Conservation (phyloP, 805 yeast genomes). For the Maudiozyma barnettii region DNA sequence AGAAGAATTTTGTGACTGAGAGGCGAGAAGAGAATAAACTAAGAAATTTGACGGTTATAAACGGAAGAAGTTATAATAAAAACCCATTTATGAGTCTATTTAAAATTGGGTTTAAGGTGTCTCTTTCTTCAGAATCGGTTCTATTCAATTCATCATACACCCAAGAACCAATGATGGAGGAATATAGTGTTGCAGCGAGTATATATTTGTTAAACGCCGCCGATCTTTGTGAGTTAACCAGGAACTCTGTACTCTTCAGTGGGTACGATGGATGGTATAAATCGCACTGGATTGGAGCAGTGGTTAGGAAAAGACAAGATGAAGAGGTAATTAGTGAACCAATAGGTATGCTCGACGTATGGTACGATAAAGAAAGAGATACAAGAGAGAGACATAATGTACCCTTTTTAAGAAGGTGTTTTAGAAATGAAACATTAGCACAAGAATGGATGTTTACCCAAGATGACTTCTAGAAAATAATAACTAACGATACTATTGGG, state of each 20-base stretch:
- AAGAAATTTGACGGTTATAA: slow-evolving; percentile 19
- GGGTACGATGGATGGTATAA: slow-evolving; percentile 27
- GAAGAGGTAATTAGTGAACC: slow-evolving; percentile 10
- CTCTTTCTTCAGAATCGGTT: slow-evolving; percentile 23
- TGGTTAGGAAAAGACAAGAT: slow-evolving; percentile 3
- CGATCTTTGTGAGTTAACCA: slow-evolving; percentile 25
- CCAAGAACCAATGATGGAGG: slow-evolving; percentile 27
- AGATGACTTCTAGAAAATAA: background rate
- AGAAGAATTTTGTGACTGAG: background rate
- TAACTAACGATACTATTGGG: too few species aligned
- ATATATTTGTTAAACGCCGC: slow-evolving; percentile 26
- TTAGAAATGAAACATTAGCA: slow-evolving; percentile 19
- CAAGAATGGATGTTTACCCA: slow-evolving; percentile 23
- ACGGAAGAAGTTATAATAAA: slow-evolving; percentile 13
- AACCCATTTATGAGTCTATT: slow-evolving; percentile 27
- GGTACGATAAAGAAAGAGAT: slow-evolving; percentile 24
- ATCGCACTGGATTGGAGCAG: slow-evolving; percentile 28
- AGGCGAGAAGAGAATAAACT: slow-evolving; percentile 1
- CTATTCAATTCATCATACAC: slow-evolving; percentile 27
- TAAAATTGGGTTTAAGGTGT: slow-evolving; percentile 21
- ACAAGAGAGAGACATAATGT: slow-evolving; percentile 27
- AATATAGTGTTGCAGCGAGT: slow-evolving; percentile 30
- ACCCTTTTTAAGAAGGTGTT: slow-evolving; percentile 21
- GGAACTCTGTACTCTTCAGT: slow-evolving; percentile 23
- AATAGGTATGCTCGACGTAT: slow-evolving; percentile 19